Base-by-base conservation (phyloP, 129 eudicot genomes). In the Deinandra increscens region DNA sequence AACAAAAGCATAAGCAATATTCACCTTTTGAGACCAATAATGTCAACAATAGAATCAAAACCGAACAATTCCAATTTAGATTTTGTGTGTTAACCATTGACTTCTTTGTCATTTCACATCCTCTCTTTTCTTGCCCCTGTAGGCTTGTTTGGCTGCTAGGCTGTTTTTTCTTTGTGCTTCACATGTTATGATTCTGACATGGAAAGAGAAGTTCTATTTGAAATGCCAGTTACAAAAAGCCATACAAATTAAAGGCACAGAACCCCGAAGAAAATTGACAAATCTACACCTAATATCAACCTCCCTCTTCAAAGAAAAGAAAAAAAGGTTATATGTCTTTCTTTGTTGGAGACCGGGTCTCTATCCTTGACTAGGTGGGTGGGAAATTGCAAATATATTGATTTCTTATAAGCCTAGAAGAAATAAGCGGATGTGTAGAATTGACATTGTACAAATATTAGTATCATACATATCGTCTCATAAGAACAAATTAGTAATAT, bases 11-110 rank as follows among this genome's bases (percentile, higher is more conserved):
- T 59, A 51, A 1, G 74, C 38, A 42, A 62, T 73, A 51, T 41
- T 42, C 79, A 94, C 99, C 99, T 94, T 81, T 85, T 90, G 43
- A 94, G 96, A 41, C 99, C 99, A 74, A 94, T 85, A 61, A 89
- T 89, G 71, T 87, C 89, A 59, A 94, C 99, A 76, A 94, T 97
- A 65, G 97, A 94, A 76, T 94, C 97, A 84, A 94, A 89, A 62
- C 99, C 97, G 75, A 94, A 89, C 74, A 94, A 75, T 72, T 94
- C 99, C 87, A 94, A 41, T 75, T 87, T 94, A 61, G 97, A 94
- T 65, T 94, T 91, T 70, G 50, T 77, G 59, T 80, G 93, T 66
- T 80, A 66, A 64, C 96, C 96, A 85, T 84, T 87, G 60, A 75
- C 75, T 65, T 73, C 86, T 50, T 41, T 78, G 74, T 80, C 88